Conservation (phyloP, 176 grass and related monocot genomes). For the Phragmites australis region DNA sequence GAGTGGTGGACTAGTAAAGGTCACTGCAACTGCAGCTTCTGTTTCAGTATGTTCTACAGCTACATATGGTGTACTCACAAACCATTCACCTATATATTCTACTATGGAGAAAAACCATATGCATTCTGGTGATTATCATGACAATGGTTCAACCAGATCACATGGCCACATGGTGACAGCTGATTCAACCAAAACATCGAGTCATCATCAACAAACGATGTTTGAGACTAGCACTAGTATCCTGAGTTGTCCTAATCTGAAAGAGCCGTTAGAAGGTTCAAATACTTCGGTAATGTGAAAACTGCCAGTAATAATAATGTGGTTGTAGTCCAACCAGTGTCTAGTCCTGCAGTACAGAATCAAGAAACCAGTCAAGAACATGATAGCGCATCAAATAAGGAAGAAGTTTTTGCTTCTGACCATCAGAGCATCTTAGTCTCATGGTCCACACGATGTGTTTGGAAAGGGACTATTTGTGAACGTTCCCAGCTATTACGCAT, state of each 20-base stretch:
- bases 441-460: slow-evolving; percentile 84
- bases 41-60: slow-evolving; percentile 39
- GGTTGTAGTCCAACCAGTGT: slow-evolving; percentile 42
- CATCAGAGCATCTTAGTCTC: slow-evolving; percentile 95
- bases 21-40: slow-evolving; percentile 14
- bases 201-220: slow-evolving; percentile 28
- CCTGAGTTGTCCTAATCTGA: slow-evolving; percentile 37
- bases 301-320: slow-evolving; percentile 19
- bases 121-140: slow-evolving; percentile 59
- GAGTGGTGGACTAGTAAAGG: slow-evolving; percentile 33
- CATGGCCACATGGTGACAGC: slow-evolving; percentile 14
- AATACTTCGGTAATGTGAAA: slow-evolving; percentile 36
- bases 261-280: slow-evolving; percentile 43
- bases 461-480: slow-evolving; percentile 92
- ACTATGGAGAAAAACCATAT: slow-evolving; percentile 45
- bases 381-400: slow-evolving; percentile 58
- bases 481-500: slow-evolving; percentile 90
- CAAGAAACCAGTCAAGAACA: slow-evolving; percentile 53
- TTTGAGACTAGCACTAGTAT: slow-evolving; percentile 35
- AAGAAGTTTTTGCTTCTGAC: slow-evolving; percentile 76
- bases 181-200: slow-evolving; percentile 40
- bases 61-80: slow-evolving; percentile 22
- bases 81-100: slow-evolving; percentile 38
- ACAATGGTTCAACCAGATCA: slow-evolving; percentile 37
- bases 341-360: slow-evolving; percentile 38